Evolutionary conservation across 257 asterid genomes (phyloP), one percentile per base, ranked within the genome.

Genomic region (Scutellaria baicalensis): DNA sequence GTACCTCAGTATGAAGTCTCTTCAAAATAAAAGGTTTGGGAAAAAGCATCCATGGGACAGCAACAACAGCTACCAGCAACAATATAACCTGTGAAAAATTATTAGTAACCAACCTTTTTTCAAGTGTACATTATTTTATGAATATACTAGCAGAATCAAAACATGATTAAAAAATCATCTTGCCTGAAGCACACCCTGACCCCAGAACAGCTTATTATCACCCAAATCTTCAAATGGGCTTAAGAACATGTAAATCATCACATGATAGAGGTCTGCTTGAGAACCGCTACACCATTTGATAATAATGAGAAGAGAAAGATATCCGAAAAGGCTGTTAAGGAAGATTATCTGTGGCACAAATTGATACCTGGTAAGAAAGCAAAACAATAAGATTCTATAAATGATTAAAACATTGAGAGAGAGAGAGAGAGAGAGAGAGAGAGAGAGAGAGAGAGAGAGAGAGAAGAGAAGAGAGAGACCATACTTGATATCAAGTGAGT

Each of bases 231-330:
- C 96, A 58, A 91, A 89, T 62, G 99, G 99, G 78, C 97, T 89
- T 73, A 94, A 80, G 88, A 94, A 94, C 99, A 94, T 94, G 78
- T 94, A 94, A 74, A 94, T 94, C 99, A 94, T 94, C 57, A 94
- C 97, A 71, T 94, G 99, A 76, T 94, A 94, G 52, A 94, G 93
- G 78, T 94, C 99, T 11, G 97, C 96, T 80, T 89, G 93, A 71
- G 99, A 94, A 54, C 99, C 99, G 72, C 89, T 80, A 76, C 96
- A 91, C 99, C 99, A 94, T 73, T 94, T 94, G 72, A 82, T 59
- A 64, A 94, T 71, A 64, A 94, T 86, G 82, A 94, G 95, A 75
- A 94, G 91, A 18, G 99, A 94, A 35, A 94, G 97, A 84, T 94
- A 94, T 43, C 99, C 99, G 80, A 94, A 94, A 48, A 94, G 96